A percentile compares a stretch with the other conserved stretches of the same genome.
Conservation (phyloP, 2,329 filamentous ascomycete species). For the Alternaria sp. region DNA sequence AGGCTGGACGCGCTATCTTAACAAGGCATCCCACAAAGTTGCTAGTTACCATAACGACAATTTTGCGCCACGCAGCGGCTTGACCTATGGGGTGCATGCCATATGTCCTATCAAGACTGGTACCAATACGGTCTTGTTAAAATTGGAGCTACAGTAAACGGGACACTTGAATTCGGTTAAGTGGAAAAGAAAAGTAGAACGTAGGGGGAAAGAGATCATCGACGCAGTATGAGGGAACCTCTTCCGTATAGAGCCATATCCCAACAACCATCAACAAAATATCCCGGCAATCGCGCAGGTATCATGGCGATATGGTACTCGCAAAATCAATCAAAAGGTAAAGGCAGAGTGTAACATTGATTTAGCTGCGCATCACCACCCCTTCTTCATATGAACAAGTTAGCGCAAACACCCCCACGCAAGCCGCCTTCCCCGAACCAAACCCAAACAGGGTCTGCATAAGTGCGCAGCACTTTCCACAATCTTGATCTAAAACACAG, state of each 20-base stretch:
- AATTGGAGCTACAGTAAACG: too few relatives aligned
- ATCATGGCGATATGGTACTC: neutral
- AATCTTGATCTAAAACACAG: neutral
- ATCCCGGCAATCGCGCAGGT: too few relatives aligned
- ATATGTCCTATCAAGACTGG: too few relatives aligned
- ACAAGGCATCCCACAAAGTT: neutral
- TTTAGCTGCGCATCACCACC: neutral
- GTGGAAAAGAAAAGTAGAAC: too few relatives aligned
- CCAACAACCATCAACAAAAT: too few relatives aligned
- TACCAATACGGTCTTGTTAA: too few relatives aligned
- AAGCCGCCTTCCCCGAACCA: neutral
- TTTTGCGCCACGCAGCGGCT: too few relatives aligned
- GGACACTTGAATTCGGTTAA: too few relatives aligned
- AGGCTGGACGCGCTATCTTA: neutral
- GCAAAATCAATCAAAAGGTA: neutral
- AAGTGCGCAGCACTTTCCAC: neutral
- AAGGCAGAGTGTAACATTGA: neutral
- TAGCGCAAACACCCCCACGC: slow-evolving; percentile 1
- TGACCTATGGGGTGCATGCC: too few relatives aligned
- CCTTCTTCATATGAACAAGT: neutral
- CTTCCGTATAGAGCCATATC: too few relatives aligned
- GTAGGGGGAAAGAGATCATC: too few relatives aligned
- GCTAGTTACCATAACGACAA: neutral
- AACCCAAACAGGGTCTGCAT: neutral
- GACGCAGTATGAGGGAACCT: too few relatives aligned